Base-by-base conservation (phyloP, 805 yeast genomes). In the Maudiozyma serrabonitensis region DNA sequence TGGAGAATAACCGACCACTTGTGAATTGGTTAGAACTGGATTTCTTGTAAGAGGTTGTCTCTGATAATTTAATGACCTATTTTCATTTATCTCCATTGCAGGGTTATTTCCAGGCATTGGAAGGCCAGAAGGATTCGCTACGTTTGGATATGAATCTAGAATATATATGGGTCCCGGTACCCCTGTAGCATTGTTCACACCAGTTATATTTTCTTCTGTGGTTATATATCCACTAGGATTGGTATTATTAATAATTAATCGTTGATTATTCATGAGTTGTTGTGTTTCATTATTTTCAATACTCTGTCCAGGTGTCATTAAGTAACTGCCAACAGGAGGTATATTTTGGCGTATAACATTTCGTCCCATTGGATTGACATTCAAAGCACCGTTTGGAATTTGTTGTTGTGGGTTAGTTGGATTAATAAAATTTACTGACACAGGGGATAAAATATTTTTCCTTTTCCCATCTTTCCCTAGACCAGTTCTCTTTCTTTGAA, bases 401-500 rank as follows among this genome's bases (percentile, higher is more conserved):
- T 26, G n/a, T 25, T 16, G 41, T 9, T 38, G 25, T 4, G 18
- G 26, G 13, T 3, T 19, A 19, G 43, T 11, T n/a, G 53, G 45
- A 13, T 51, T 56, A 16, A 61, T 51, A 48, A 59, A 63, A 48
- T 56, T 63, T 4, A 62, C 60, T 18, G 62, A 58, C 2, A 63
- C 61, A 2, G 66, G 60, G 2, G 65, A 59, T 25, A 62, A 51
- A 4, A 61, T 54, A 46, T 63, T 62, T 52, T 59, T 64, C 49
- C 68, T 56, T 46, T 56, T 60, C 8, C 64, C 64, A 48, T 63
- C 63, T 46, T 58, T 63, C 1, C 66, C 67, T 7, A 60, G 52
- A 18, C 62, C 64, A 25, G 63, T 60, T 23, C 59, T 55, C 46
- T 64, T 64, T 46, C 68, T 57, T 50, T 60, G 66, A 35, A 63